phyloP scores from a whole-genome alignment of 2,329 filamentous ascomycete genomes.

The Monilinia aucupariae region DNA sequence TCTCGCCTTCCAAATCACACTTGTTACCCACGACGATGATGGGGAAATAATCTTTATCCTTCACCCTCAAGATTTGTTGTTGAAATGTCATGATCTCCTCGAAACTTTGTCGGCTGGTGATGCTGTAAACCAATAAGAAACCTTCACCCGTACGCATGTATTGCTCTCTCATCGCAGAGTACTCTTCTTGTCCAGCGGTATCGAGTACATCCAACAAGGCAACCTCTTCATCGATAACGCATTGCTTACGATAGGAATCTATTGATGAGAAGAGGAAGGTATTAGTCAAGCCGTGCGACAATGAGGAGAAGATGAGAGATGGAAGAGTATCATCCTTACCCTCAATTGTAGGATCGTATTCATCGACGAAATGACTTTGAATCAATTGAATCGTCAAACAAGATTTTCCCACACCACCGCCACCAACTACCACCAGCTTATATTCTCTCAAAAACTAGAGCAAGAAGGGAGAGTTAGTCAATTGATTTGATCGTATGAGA shows the following conservation, averaged over 20 bases:
- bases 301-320: slow-evolving; percentile 9
- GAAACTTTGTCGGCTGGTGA: slow-evolving; percentile 94
- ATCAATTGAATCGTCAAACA: slow-evolving; percentile 93
- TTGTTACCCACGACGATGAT: slow-evolving; percentile 99
- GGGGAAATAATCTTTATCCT: slow-evolving; percentile 99
- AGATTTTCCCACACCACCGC: slow-evolving; percentile 97
- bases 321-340: slow-evolving; percentile 49
- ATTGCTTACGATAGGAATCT: slow-evolving; percentile 99
- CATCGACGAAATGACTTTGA: slow-evolving; percentile 96
- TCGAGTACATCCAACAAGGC: slow-evolving; percentile 96
- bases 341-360: slow-evolving; percentile 99
- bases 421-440: slow-evolving; percentile 94
- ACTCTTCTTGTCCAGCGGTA: slow-evolving; percentile 97
- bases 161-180: slow-evolving; percentile 98
- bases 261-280: slow-evolving; percentile 15
- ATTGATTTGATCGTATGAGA: slow-evolving; percentile 8
- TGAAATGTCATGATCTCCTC: slow-evolving; percentile 99
- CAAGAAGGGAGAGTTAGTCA: slow-evolving; percentile 22
- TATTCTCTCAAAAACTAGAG: slow-evolving; percentile 79
- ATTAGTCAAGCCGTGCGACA: background rate
- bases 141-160: slow-evolving; percentile 99
- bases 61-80: slow-evolving; percentile 95
- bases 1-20: slow-evolving; percentile 91
- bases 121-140: slow-evolving; percentile 96
- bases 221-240: slow-evolving; percentile 96